Conservation (phyloP, 2,329 filamentous ascomycete genomes). For the Cladophialophora chaetospira region DNA sequence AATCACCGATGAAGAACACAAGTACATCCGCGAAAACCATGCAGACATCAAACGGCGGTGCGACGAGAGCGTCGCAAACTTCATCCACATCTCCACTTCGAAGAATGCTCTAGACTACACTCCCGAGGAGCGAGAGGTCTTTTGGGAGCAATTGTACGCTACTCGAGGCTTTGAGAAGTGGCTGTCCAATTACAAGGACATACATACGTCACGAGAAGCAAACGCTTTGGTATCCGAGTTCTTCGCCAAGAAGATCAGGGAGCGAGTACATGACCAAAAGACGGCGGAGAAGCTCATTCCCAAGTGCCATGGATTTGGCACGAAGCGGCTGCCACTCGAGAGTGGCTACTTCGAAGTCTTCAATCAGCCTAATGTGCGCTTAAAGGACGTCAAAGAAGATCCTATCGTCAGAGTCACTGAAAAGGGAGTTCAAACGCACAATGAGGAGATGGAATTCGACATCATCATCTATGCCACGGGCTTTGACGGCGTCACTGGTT, state of each 20-base stretch:
- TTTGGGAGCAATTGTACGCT: conserved; percentile 53
- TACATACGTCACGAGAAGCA: conserved; percentile 46
- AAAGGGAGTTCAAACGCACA: conserved; percentile 31
- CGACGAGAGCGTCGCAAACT: conserved; percentile 56
- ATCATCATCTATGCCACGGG: conserved; percentile 45
- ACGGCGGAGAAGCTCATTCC: conserved; percentile 58
- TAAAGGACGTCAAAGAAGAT: conserved; percentile 47
- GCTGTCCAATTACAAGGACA: conserved; percentile 55
- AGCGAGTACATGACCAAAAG: conserved; percentile 52
- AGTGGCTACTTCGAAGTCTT: conserved; percentile 54
- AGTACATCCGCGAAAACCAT: conserved; percentile 29
- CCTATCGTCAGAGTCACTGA: conserved; percentile 42
- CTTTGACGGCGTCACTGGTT: conserved; percentile 39
- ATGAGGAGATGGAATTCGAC: not conserved
- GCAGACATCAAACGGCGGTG: conserved; percentile 32
- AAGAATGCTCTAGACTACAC: not conserved
- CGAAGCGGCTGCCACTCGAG: conserved; percentile 54
- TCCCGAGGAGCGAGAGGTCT: conserved; percentile 35
- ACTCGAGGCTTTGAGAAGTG: conserved; percentile 58
- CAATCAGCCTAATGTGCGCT: conserved; percentile 48
- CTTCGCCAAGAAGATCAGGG: conserved; percentile 55
- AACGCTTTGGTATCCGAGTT: conserved; percentile 58
- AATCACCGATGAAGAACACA: conserved; percentile 54
- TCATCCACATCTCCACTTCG: conserved; percentile 47
- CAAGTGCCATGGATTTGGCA: conserved; percentile 53